Conservation (phyloP, 306 rosid genomes). For the Fragaria nilgerrensis region DNA sequence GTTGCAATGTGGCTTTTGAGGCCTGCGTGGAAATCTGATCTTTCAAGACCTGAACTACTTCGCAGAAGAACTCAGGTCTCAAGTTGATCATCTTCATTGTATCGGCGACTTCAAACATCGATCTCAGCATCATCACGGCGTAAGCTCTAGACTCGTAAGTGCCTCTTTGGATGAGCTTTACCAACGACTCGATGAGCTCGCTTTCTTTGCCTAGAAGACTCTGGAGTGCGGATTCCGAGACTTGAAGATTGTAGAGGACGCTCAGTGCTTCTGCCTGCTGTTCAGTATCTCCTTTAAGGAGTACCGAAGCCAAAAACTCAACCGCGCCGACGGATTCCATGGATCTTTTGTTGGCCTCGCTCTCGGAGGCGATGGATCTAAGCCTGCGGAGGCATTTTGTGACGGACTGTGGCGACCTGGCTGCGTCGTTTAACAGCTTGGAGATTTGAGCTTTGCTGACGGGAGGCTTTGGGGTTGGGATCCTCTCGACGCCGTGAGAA, state of each 20-base stretch:
- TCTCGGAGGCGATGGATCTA: slow-evolving; percentile 57
- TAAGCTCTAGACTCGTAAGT: slow-evolving; percentile 66
- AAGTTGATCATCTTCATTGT: slow-evolving; percentile 17
- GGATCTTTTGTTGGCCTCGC: slow-evolving; percentile 53
- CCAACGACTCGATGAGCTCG: slow-evolving; percentile 42
- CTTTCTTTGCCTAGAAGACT: slow-evolving; percentile 25
- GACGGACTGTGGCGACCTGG: slow-evolving; percentile 35
- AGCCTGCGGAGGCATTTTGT: slow-evolving; percentile 41
- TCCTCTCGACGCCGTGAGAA: slow-evolving; percentile 60
- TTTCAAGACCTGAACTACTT: slow-evolving; percentile 41
- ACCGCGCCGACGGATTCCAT: slow-evolving; percentile 59
- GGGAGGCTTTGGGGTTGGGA: slow-evolving; percentile 84
- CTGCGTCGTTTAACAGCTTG: slow-evolving; percentile 48
- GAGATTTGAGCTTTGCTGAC: slow-evolving; percentile 38
- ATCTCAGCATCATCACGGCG: slow-evolving; percentile 49
- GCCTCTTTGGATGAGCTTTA: slow-evolving; percentile 43
- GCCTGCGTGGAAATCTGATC: slow-evolving; percentile 62
- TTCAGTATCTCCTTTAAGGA: neutral
- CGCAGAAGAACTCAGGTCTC: slow-evolving; percentile 38
- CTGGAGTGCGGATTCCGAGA: slow-evolving; percentile 44
- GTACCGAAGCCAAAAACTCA: slow-evolving; percentile 46
- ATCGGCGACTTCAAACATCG: slow-evolving; percentile 49
- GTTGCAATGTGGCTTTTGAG: slow-evolving; percentile 45
- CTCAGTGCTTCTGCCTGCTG: slow-evolving; percentile 50
- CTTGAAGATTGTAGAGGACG: slow-evolving; percentile 43